Evolutionary conservation across 371 early-diverging fungal genomes (phyloP), one percentile per base, ranked within the genome.

Genomic region (Conidiobolus coronatus): DNA sequence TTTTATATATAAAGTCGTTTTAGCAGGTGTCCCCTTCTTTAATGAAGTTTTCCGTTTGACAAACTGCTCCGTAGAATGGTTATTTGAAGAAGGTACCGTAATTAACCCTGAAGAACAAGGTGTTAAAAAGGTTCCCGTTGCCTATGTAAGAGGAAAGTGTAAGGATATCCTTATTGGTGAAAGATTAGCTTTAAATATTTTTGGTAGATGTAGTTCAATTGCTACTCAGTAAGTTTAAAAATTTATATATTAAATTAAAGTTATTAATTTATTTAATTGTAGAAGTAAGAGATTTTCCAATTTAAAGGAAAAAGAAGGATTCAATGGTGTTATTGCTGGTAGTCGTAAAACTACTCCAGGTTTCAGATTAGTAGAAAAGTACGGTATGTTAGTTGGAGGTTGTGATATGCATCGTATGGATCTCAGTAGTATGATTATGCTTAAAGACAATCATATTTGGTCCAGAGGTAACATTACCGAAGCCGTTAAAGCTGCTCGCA

Each of bases 371-470:
- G 85, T 96, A 6, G 97, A 96, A 59, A 96, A 96, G 59, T 96
- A 96, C 56, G 94, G 87, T 35, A 88, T 90, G 72, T 65, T 89
- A 33, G 92, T 96, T 12, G 97, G 97, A 40, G 94, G 94, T 43
- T 73, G 83, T 39, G 94, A 93, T 60, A 86, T 88, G 0, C 97
- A 96, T 59, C 87, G 97, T 44, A 78, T 85, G 78, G 92, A 93
- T 61, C 70, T 96, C 38, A 89, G 90, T 2, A 74, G 84, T 23
- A 91, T 94, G 92, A 82, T 96, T 48, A 96, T 96, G 97, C 75
- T 96, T 45, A 96, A 96, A 64, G 97, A 96, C 62, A 94, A 96
- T 62, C 96, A 96, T 52, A 79, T 96, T 46, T 91, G 92, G 91
- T 79, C 84, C 43, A 76, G 82, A 41, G 81, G 79, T 73, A 90